Conservation (phyloP, 176 grass and related monocot genomes). For the Musa beccarii region DNA sequence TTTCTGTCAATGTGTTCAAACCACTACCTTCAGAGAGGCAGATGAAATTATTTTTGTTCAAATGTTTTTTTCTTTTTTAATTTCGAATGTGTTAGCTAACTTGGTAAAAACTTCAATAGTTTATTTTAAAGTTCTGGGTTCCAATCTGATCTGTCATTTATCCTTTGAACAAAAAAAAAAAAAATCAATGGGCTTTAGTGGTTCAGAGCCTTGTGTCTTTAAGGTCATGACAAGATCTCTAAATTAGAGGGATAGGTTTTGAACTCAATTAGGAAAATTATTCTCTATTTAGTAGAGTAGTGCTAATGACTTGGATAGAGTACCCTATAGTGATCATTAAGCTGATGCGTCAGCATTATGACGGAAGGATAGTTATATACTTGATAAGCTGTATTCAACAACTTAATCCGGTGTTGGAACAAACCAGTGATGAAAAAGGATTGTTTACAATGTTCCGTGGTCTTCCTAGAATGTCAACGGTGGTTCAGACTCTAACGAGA, state of each 20-base stretch:
- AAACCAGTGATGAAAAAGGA: too few relatives aligned
- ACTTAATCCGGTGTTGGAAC: too few relatives aligned
- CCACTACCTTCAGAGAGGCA: not conserved
- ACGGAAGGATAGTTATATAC: too few relatives aligned
- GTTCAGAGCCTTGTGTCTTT: not conserved
- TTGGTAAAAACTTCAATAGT: too few relatives aligned
- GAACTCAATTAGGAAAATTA: slow-evolving; percentile 1
- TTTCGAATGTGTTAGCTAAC: too few relatives aligned
- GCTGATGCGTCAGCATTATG: too few relatives aligned
- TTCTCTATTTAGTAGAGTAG: not conserved
- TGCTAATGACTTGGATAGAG: not conserved
- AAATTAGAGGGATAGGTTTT: not conserved
- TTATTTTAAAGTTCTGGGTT: too few relatives aligned
- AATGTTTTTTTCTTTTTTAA: not conserved
- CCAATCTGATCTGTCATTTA: not conserved
- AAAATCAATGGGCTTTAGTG: slow-evolving; percentile 6
- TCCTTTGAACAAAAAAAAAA: not conserved
- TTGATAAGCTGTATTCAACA: too few relatives aligned
- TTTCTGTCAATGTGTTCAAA: not conserved
- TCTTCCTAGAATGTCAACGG: too few relatives aligned
- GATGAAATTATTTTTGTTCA: not conserved
- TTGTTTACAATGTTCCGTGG: too few relatives aligned
- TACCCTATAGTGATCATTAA: too few relatives aligned
- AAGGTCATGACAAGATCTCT: not conserved
- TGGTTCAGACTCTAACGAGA: too few relatives aligned